phyloP scores from a whole-genome alignment of 805 yeast species.

The Kazachstania psychrophila region DNA sequence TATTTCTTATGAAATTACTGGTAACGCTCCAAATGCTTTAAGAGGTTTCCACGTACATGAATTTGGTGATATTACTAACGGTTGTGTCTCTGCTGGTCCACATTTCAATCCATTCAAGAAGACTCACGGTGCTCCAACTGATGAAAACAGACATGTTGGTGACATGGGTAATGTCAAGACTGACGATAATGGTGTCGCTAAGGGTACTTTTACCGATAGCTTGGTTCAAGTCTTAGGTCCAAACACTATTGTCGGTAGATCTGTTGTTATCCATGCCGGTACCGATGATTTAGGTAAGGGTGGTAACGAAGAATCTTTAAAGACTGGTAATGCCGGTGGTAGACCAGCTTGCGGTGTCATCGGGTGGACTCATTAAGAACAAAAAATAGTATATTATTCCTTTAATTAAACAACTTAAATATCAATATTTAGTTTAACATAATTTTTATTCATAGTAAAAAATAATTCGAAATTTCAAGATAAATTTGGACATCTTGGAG shows the following conservation, averaged over 20 bases:
- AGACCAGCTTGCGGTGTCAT: slow-evolving; percentile 99
- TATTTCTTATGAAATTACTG: slow-evolving; percentile 78
- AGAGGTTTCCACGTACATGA: slow-evolving; percentile 98
- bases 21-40: slow-evolving; percentile 78
- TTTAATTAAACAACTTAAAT: background rate
- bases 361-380: slow-evolving; percentile 37
- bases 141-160: slow-evolving; percentile 43
- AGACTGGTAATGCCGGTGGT: slow-evolving; percentile 96
- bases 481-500: too few relatives aligned
- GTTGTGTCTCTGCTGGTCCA: slow-evolving; percentile 97
- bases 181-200: slow-evolving; percentile 81
- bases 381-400: too few relatives aligned
- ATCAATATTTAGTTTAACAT: background rate
- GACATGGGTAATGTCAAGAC: slow-evolving; percentile 93
- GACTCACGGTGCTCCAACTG: slow-evolving; percentile 89
- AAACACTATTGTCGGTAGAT: slow-evolving; percentile 85
- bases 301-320: slow-evolving; percentile 80
- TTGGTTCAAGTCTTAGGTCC: slow-evolving; percentile 77
- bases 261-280: slow-evolving; percentile 90
- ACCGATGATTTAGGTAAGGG: slow-evolving; percentile 92
- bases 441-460: slow-evolving; percentile 4
- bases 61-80: slow-evolving; percentile 94
- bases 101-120: slow-evolving; percentile 89
- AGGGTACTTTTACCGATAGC: slow-evolving; percentile 74
- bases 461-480: too few relatives aligned